Percentiles rank a stretch among this genome's conserved stretches.
Conservation (phyloP, 192 early-diverging fungal species). For the Paraglomus occultum region DNA sequence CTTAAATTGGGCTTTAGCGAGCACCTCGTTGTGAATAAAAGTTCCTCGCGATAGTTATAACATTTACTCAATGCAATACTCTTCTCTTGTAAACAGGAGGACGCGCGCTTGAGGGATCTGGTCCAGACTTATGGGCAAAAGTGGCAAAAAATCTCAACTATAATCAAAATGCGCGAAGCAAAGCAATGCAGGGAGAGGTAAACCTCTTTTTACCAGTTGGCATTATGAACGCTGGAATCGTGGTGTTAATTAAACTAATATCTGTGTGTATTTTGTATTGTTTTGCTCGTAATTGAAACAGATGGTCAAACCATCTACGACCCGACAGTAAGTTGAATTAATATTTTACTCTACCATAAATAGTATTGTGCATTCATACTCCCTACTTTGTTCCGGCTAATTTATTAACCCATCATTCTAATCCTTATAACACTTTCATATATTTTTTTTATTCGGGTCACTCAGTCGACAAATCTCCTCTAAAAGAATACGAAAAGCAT, state of each 20-base stretch:
- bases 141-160: no score
- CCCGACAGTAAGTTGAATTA: slow-evolving; percentile 8
- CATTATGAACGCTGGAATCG: background rate
- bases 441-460: background rate
- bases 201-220: background rate
- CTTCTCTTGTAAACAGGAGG: no score
- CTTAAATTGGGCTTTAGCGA: no score
- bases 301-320: background rate
- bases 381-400: no score
- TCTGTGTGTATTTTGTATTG: background rate
- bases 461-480: background rate
- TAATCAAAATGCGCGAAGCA: background rate
- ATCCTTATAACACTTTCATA: background rate
- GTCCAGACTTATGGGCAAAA: no score
- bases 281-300: background rate
- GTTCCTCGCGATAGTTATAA: no score
- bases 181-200: slow-evolving; percentile 12
- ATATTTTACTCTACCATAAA: background rate
- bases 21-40: no score
- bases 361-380: background rate
- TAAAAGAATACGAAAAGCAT: background rate
- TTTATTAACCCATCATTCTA: background rate
- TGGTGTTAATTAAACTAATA: background rate
- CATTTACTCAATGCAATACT: no score
- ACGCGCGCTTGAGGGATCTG: no score